Conservation (phyloP, 495 filamentous ascomycete species). For the Neurospora sp. region DNA sequence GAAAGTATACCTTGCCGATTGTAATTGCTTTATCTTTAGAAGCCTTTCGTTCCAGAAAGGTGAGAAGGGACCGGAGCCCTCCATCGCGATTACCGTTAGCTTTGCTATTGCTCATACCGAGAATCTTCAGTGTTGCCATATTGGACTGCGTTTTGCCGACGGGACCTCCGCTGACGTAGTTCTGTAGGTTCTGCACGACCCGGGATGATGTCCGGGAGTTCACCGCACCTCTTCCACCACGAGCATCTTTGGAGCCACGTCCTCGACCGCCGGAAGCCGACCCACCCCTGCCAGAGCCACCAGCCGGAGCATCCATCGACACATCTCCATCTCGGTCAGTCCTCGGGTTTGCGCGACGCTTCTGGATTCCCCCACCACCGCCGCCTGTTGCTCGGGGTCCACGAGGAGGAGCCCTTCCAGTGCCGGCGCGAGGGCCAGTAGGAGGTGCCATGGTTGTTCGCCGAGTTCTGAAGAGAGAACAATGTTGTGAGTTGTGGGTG, state of each 20-base stretch:
- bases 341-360: constrained; percentile 43
- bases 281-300: constrained; percentile 20
- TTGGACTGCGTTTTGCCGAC: constrained; percentile 14
- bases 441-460: constrained; percentile 30
- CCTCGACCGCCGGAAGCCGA: constrained; percentile 16
- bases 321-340: constrained; percentile 77
- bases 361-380: constrained; percentile 55
- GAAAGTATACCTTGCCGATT: constrained; percentile 75
- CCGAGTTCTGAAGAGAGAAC: not conserved
- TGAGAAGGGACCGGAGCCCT: constrained; percentile 57
- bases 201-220: constrained; percentile 10
- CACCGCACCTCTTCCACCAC: constrained; percentile 2
- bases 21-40: constrained; percentile 48
- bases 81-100: constrained; percentile 58
- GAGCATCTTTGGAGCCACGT: constrained; percentile 7
- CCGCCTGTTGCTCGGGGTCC: constrained; percentile 1
- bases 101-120: constrained; percentile 69
- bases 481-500: not conserved
- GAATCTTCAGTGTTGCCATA: constrained; percentile 42
- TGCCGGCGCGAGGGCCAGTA: constrained; percentile 19
- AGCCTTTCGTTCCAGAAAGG: constrained; percentile 76
- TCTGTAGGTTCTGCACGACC: constrained; percentile 14
- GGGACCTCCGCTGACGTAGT: not conserved
- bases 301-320: constrained; percentile 53
- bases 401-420: constrained; percentile 5